phyloP scores from a whole-genome alignment of 176 grass and related monocot species.

The Dactylis glomerata region DNA sequence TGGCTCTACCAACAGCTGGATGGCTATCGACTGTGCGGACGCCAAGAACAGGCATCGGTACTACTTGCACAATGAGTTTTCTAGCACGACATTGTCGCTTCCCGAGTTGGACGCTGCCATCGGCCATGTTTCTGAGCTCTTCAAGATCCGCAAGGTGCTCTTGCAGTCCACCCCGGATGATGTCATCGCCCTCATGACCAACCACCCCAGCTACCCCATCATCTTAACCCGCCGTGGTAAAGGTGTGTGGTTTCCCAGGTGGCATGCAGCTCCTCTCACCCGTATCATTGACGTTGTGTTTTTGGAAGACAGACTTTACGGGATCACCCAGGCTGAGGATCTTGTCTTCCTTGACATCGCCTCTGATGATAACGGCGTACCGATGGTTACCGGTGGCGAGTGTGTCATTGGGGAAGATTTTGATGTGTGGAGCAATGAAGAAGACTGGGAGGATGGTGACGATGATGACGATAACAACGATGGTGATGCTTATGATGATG shows the following conservation, averaged over 20 bases:
- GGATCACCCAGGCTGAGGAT: not conserved
- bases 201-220: not conserved
- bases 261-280: not conserved
- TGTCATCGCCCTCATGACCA: not conserved
- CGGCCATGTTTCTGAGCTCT: not conserved
- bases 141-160: not conserved
- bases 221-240: not conserved
- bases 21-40: too few species aligned
- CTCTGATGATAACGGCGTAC: not conserved
- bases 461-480: not conserved
- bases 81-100: not conserved
- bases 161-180: not conserved
- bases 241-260: not conserved
- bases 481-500: too few species aligned
- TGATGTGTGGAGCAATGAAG: not conserved
- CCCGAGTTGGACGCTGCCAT: not conserved
- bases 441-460: not conserved
- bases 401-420: not conserved
- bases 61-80: not conserved
- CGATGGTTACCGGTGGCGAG: not conserved
- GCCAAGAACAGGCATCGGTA: not conserved
- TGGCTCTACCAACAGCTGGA: too few species aligned
- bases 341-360: not conserved
- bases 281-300: not conserved
- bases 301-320: not conserved